Evolutionary conservation across 2,329 filamentous ascomycete genomes (phyloP).

Genomic region (Calonectria ilicicola): DNA sequence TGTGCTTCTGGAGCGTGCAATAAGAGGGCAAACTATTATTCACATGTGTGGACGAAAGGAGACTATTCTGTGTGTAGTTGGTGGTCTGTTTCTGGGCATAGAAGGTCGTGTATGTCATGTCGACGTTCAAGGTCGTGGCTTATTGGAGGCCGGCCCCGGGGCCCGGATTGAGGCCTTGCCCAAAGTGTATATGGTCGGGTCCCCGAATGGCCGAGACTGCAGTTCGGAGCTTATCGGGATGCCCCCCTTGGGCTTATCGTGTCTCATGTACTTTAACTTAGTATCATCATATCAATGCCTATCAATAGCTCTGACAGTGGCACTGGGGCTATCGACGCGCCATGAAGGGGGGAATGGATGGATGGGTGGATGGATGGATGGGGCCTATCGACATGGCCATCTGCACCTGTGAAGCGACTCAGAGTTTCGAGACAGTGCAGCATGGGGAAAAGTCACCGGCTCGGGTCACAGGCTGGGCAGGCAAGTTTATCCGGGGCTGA

Average conservation of each 20-base stretch:
- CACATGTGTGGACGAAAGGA: constrained; percentile 11
- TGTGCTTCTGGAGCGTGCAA: not conserved
- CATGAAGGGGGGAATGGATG: not conserved
- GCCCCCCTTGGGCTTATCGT: not conserved
- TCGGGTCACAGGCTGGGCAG: constrained; percentile 4
- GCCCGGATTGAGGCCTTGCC: constrained; percentile 10
- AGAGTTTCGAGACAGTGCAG: not conserved
- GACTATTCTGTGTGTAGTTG: not conserved
- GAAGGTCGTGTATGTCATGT: not conserved
- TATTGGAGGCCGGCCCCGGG: not conserved
- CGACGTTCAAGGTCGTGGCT: not conserved
- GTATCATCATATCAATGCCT: not conserved
- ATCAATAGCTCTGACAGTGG: not conserved
- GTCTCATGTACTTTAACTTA: too few relatives aligned
- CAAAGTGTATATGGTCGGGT: constrained; percentile 15
- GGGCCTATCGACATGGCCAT: not conserved
- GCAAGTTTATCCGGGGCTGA: not conserved
- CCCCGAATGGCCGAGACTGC: constrained; percentile 21
- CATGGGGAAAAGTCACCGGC: constrained; percentile 1
- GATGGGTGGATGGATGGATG: not conserved
- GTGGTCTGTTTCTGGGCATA: not conserved
- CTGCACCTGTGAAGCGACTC: not conserved
- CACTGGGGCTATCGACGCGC: not conserved
- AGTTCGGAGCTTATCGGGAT: constrained; percentile 30
- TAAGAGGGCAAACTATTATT: not conserved